Evolutionary conservation across 108 stramenopile genomes (phyloP), one percentile per base, ranked within the genome.

Genomic region (Ochromonas danica): DNA sequence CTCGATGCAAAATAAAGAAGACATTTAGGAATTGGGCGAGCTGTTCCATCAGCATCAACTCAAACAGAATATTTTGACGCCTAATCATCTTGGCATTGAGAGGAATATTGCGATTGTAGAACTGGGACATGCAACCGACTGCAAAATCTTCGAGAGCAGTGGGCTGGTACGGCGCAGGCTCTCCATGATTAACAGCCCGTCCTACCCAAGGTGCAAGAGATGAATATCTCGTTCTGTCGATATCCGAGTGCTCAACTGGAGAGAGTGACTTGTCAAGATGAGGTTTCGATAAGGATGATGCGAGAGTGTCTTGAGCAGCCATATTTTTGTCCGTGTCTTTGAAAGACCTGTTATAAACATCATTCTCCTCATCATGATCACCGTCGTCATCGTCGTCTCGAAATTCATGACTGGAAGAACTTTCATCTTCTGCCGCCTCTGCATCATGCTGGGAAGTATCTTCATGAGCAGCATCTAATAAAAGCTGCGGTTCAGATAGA

Each of bases 331-430:
- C n/a, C n/a, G n/a, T n/a, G n/a, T n/a, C n/a, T n/a, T n/a, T n/a
- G n/a, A n/a, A n/a, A n/a, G n/a, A n/a, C n/a, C n/a, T n/a, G n/a
- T n/a, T n/a, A 41, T 27, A 6, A 36, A 28, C 51, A 6, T 6
- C 63, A 6, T 75, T 45, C 36, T 28, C 72, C 36, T 75, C 51
- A 41, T 75, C 36, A 3, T 35, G 10, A 41, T 75, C 45, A 6
- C 27, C 51, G 72, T 75, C 36, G 45, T 75, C 45, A 41, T 75
- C 72, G 10, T 75, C 72, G 14, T 60, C 72, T 57, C 43, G 67
- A 10, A 14, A 22, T 40, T 17, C 67, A 70, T 38, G 14, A 17
- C 67, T 22, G 40, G 14, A 22, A 17, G 14, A 22, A 10, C 14
- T 22, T 17, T 10, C 67, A 38, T 70, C 72, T 75, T 36, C 72